These are phyloP conservation scores for Rhizopus sp. DNA, from an alignment of 371 early-diverging fungal genomes.

Conservation along the genomic window DNA sequence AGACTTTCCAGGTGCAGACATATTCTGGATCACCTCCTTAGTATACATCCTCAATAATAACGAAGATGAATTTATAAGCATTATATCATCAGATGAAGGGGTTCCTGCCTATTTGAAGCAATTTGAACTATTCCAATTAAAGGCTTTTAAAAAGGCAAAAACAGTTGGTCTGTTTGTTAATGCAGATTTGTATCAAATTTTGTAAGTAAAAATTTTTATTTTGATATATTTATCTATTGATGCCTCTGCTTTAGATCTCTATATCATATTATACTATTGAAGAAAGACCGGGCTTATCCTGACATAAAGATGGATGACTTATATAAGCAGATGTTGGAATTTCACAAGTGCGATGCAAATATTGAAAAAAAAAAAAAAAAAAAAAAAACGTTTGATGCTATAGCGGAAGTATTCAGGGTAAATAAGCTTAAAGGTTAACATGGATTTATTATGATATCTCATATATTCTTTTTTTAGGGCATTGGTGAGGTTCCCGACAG, in stretches of 20 bases:
- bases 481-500: constrained; percentile 15
- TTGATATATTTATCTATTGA: constrained; percentile 16
- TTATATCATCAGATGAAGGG: constrained; percentile 12
- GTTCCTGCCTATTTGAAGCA: constrained; percentile 14
- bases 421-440: constrained; percentile 12
- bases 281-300: constrained; percentile 8
- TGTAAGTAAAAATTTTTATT: constrained; percentile 12
- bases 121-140: constrained; percentile 11
- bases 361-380: too few relatives aligned
- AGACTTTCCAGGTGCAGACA: constrained; percentile 36
- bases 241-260: constrained; percentile 14
- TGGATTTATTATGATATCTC: constrained; percentile 16
- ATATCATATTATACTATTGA: constrained; percentile 13
- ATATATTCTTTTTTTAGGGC: constrained; percentile 18
- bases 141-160: constrained; percentile 9
- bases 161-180: constrained; percentile 16
- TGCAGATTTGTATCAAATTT: constrained; percentile 10
- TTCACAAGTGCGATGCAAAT: constrained; percentile 15
- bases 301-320: constrained; percentile 13
- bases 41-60: constrained; percentile 10
- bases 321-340: constrained; percentile 14
- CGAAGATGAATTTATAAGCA: constrained; percentile 13
- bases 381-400: constrained; percentile 19
- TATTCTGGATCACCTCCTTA: constrained; percentile 34
- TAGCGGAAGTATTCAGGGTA: constrained; percentile 14